These are phyloP conservation scores for Candida sp. DNA, from an alignment of 1,139 yeast species.

Conservation along the genomic window DNA sequence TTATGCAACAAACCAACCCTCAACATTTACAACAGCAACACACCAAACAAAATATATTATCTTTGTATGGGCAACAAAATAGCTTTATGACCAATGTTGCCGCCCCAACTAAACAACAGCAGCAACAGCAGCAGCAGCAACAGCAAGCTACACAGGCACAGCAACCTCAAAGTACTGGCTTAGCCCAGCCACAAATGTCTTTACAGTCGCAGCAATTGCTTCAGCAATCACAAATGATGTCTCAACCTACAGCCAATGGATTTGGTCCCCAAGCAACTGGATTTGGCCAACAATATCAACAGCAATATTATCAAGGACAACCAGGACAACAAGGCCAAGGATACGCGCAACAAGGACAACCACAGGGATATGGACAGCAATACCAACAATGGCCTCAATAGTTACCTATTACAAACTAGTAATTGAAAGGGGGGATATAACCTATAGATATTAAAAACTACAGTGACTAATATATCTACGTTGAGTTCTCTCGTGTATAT, in stretches of 20 bases:
- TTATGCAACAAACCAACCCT: constrained; percentile 42
- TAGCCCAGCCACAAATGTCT: not conserved
- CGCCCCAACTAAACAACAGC: constrained; percentile 10
- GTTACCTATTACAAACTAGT: not conserved
- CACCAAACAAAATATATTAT: constrained; percentile 37
- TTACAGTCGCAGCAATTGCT: constrained; percentile 8
- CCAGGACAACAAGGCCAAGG: not conserved
- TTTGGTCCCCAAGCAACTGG: constrained; percentile 3
- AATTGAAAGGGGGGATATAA: no score
- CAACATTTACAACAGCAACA: constrained; percentile 43
- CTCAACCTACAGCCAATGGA: constrained; percentile 2
- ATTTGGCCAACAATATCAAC: not conserved
- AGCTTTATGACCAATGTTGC: constrained; percentile 23
- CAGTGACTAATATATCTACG: no score
- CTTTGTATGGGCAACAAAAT: constrained; percentile 38
- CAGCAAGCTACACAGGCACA: constrained; percentile 1
- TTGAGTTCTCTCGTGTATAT: no score
- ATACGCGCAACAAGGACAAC: not conserved
- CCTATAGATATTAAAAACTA: no score
- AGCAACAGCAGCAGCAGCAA: constrained; percentile 2
- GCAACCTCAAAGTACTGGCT: constrained; percentile 1
- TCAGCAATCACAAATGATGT: constrained; percentile 7
- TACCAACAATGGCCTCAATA: not conserved
- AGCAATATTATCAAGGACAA: not conserved
- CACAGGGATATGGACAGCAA: not conserved